Evolutionary conservation across 2,329 filamentous ascomycete genomes (phyloP), one percentile per base, ranked within the genome.

Genomic region (Neoascochyta sp.): DNA sequence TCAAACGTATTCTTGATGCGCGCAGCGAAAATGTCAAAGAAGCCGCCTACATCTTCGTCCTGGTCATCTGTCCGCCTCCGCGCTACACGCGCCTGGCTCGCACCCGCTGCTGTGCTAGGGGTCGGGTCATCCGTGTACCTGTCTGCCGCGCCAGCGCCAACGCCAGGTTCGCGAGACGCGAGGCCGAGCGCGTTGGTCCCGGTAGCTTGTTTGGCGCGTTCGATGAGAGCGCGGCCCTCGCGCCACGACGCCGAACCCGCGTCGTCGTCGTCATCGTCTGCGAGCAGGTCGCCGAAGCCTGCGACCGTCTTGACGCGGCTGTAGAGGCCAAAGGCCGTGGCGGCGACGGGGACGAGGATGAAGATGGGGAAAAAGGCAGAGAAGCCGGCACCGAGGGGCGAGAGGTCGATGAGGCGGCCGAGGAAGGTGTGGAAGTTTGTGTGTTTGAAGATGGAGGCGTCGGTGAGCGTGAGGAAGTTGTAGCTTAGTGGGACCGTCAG

Each of bases 381-480:
- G 57, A 96, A 95, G 57, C 85, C 86, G 24, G 78, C 76, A 4
- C 89, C 87, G 1, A 95, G 68, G 0, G 81, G 78, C 0, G 88
- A 95, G 10, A 95, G 71, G 52, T 90, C 79, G 61, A 98, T 87
- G 8, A 87, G 74, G 23, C 77, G 68, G 5, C 92, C 92, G 0
- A 98, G 74, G 52, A 98, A 95, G 22, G 76, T 64, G 66, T 90
- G 95, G 63, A 96, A 98, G 0, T 81, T 79, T 0, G 89, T 95
- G 48, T 81, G 75, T 34, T 73, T 66, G 55, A 88, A 90, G 22
- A 94, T 77, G 9, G 71, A 70, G 6, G 70, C 72, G 1, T 85
- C 83, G 13, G 95, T 66, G 58, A 96, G 90, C 1, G 90, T 95
- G 60, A 95, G 75, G 57, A 96, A 98, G 65, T 98, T 98, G 75